Evolutionary conservation across 2,329 filamentous ascomycete genomes (phyloP).

Genomic region (Shiraia bambusicola): DNA sequence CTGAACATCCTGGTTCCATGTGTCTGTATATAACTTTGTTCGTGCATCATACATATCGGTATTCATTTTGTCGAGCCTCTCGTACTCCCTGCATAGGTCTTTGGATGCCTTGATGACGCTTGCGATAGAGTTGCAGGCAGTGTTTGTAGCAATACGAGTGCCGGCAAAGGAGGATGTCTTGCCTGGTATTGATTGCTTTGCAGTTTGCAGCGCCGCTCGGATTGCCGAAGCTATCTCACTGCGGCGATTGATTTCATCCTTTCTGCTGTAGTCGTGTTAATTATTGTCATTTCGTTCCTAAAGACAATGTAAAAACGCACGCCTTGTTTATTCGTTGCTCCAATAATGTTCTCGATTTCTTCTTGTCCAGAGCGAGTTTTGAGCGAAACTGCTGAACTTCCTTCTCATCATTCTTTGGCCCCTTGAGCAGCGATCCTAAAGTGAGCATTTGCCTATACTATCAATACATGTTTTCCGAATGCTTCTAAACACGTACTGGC

Average conservation of each 20-base stretch:
- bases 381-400: conserved; percentile 24
- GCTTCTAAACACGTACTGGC: conserved; percentile 21
- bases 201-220: conserved; percentile 17
- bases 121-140: conserved; percentile 12
- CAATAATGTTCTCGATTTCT: conserved; percentile 17
- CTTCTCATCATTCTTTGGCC: conserved; percentile 20
- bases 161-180: conserved; percentile 9
- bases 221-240: conserved; percentile 25
- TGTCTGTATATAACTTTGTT: conserved; percentile 13
- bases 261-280: conserved; percentile 15
- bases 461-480: conserved; percentile 2
- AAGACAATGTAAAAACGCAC: conserved; percentile 14
- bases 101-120: conserved; percentile 19
- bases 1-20: conserved; percentile 29
- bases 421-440: conserved; percentile 19
- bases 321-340: conserved; percentile 20
- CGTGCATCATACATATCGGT: conserved; percentile 17
- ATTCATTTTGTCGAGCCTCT: conserved; percentile 25
- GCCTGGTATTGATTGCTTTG: conserved; percentile 8
- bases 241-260: conserved; percentile 15
- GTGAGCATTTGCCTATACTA: conserved; percentile 22
- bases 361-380: conserved; percentile 20
- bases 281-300: not conserved
- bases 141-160: conserved; percentile 18
- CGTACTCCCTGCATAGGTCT: conserved; percentile 26